Evolutionary conservation across 306 rosid species (phyloP).

Genomic region (Sphenostylis stenocarpa): DNA sequence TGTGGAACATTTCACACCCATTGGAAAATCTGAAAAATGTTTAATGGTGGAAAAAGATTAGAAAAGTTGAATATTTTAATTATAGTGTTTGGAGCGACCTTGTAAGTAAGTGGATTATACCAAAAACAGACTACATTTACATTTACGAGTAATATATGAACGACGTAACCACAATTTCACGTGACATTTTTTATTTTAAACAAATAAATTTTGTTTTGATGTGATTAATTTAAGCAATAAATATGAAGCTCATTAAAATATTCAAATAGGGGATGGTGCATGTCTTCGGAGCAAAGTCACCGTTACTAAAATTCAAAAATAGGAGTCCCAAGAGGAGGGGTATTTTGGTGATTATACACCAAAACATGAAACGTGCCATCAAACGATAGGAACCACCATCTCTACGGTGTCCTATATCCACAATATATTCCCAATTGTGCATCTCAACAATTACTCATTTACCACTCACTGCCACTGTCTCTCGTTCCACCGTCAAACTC

Average conservation of each 20-base stretch:
- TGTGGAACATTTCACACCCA: no score
- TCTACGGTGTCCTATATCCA: constrained; percentile 29
- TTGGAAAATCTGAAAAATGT: no score
- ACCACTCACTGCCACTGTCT: constrained; percentile 56
- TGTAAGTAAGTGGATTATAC: not conserved
- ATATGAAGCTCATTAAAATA: not conserved
- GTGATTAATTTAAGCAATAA: not conserved
- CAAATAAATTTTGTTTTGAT: not conserved
- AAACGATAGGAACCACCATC: constrained; percentile 49
- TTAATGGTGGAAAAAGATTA: no score
- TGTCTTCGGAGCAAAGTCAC: constrained; percentile 3
- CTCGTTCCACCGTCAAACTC: constrained; percentile 30
- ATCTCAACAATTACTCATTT: constrained; percentile 33
- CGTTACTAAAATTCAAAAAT: constrained; percentile 50
- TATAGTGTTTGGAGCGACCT: not conserved
- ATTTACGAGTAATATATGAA: not conserved
- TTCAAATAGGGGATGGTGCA: constrained; percentile 1
- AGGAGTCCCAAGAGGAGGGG: constrained; percentile 36
- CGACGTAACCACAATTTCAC: not conserved
- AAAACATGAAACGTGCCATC: constrained; percentile 47
- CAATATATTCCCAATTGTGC: constrained; percentile 46
- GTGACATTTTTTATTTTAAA: not conserved
- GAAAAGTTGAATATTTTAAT: no score
- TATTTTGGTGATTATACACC: constrained; percentile 50
- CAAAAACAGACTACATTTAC: not conserved